Conservation (phyloP, 345 rosid species). For the Lumnitzera racemosa region DNA sequence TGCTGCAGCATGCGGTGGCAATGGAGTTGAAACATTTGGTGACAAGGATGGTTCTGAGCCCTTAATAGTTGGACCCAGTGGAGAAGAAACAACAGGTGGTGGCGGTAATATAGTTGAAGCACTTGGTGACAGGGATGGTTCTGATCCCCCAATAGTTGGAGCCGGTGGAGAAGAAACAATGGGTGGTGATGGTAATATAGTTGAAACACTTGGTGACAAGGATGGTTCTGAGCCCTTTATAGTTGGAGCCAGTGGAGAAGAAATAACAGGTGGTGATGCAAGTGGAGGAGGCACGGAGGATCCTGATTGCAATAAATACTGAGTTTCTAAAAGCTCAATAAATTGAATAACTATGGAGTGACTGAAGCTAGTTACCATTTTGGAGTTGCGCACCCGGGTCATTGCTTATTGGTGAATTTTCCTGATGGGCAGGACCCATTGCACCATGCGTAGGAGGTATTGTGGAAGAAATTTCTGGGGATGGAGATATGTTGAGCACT, state of each 20-base stretch:
- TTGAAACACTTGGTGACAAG: not conserved
- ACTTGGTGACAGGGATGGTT: constrained; percentile 29
- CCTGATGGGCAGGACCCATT: constrained; percentile 13
- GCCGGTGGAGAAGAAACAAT: constrained; percentile 30
- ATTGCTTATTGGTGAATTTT: constrained; percentile 13
- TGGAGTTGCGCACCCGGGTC: constrained; percentile 20
- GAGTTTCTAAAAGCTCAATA: not conserved
- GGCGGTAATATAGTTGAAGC: constrained; percentile 23
- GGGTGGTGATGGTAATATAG: constrained; percentile 32
- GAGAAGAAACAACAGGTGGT: constrained; percentile 34
- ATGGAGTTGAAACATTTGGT: constrained; percentile 27
- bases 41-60: constrained; percentile 30
- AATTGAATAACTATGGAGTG: not conserved
- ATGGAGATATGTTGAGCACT: constrained; percentile 22
- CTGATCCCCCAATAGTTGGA: constrained; percentile 24
- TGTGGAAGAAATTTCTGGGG: constrained; percentile 19
- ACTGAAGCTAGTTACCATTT: constrained; percentile 7
- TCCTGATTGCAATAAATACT: not conserved
- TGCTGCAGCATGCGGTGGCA: constrained; percentile 18
- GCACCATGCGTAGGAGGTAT: constrained; percentile 24
- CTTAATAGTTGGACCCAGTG: constrained; percentile 23
- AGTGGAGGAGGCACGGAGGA: not conserved
- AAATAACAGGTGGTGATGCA: constrained; percentile 3
- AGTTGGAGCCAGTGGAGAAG: constrained; percentile 1
- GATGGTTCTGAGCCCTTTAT: not conserved